phyloP scores from a whole-genome alignment of 805 yeast species.

The Kazachstania viticola region DNA sequence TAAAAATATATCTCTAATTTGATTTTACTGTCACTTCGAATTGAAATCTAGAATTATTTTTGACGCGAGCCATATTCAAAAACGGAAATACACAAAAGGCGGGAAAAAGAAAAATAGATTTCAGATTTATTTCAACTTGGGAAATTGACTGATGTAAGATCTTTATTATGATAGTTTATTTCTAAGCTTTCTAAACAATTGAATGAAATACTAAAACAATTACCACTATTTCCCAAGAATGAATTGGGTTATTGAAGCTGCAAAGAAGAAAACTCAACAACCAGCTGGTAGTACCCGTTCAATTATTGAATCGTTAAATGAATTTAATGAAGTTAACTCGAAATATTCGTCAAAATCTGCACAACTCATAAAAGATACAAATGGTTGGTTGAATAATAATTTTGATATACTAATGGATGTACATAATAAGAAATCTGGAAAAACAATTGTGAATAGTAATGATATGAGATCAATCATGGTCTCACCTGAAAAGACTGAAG shows the following conservation, averaged over 20 bases:
- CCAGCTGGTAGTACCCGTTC: constrained; percentile 23
- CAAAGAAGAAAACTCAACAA: constrained; percentile 18
- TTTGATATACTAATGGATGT: not conserved
- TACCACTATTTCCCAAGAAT: constrained; percentile 8
- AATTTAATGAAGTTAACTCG: constrained; percentile 14
- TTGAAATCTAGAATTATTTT: too few species aligned
- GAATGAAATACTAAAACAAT: too few species aligned
- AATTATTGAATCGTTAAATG: constrained; percentile 22
- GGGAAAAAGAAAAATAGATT: too few species aligned
- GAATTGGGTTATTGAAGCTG: constrained; percentile 25
- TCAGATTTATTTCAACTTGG: too few species aligned
- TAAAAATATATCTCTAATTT: too few species aligned
- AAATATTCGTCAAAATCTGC: constrained; percentile 15
- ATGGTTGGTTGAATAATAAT: constrained; percentile 12
- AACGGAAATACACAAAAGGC: too few species aligned
- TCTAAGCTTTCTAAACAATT: too few species aligned
- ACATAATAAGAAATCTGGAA: not conserved
- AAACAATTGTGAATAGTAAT: too few species aligned
- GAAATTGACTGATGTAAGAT: too few species aligned
- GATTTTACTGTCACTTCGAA: too few species aligned
- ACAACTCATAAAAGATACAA: constrained; percentile 8
- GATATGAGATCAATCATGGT: constrained; percentile 4
- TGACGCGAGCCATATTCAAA: too few species aligned
- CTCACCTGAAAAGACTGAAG: constrained; percentile 9
- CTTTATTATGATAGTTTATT: too few species aligned